Percentiles rank a stretch among this genome's conserved stretches.
Evolutionary conservation across 495 filamentous ascomycete genomes (phyloP).

Genomic region (Glonium stellatum): DNA sequence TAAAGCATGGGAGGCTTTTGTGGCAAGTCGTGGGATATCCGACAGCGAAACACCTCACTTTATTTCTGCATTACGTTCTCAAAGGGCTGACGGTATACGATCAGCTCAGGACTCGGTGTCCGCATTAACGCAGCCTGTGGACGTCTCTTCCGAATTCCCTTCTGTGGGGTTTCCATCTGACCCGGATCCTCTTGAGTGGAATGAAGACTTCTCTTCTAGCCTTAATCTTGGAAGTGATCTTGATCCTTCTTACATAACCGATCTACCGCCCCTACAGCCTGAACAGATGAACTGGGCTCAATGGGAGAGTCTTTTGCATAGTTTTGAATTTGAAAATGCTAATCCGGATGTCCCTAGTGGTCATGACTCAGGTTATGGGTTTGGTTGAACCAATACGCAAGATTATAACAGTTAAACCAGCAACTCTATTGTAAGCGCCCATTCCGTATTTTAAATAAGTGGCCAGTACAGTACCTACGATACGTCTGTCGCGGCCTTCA

Average conservation of each 20-base stretch:
- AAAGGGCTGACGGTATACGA: neutral
- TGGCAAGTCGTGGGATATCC: neutral
- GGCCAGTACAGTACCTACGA: too few relatives aligned
- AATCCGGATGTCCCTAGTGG: neutral
- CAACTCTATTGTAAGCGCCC: too few relatives aligned
- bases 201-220: slow-evolving; percentile 2
- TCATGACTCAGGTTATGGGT: neutral
- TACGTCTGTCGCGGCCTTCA: too few relatives aligned
- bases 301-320: slow-evolving; percentile 20
- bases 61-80: slow-evolving; percentile 13
- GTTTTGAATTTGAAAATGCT: slow-evolving; percentile 1
- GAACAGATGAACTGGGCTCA: slow-evolving; percentile 21
- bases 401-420: too few relatives aligned
- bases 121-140: neutral
- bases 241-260: neutral
- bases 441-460: too few relatives aligned
- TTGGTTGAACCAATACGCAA: too few relatives aligned
- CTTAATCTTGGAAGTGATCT: slow-evolving; percentile 5
- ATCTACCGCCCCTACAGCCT: slow-evolving; percentile 8
- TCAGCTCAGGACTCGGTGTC: neutral
- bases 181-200: slow-evolving; percentile 1
- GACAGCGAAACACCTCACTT: slow-evolving; percentile 13
- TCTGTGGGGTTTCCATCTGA: neutral
- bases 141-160: neutral
- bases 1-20: slow-evolving; percentile 21